Base-by-base conservation (phyloP, 768 basidiomycete species). In the Trametes punicea region DNA sequence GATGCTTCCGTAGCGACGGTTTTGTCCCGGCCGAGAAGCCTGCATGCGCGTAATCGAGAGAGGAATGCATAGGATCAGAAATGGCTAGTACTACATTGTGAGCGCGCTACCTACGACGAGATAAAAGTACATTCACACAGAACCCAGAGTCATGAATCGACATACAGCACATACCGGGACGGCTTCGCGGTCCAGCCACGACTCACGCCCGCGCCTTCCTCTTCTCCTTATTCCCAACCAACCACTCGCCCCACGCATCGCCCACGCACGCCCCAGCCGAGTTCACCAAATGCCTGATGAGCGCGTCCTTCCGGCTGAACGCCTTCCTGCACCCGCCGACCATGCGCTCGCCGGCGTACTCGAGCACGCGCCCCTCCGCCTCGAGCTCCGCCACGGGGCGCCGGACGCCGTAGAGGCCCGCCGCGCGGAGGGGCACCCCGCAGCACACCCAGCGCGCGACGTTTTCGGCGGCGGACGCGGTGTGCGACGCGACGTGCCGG, bases 401-500 rank as follows among this genome's bases (percentile, higher is more conserved):
- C 18, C n/a, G 40, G 40, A 59, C 20, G 20, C 38, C 57, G 31
- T 49, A 49, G 20, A 26, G 25, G 6, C 26, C 23, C 6, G 60
- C 62, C 16, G 45, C 21, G 13, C 4, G 21, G 9, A 60, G 23
- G 4, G 56, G 60, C 10, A 64, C 56, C n/a, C 65, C 65, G 46
- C 58, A 60, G 54, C 65, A 66, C 7, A 56, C 46, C 52, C 51
- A 62, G 23, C 55, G 46, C 20, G 26, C 33, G 30, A 42, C 20
- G 20, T 50, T 39, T 10, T 38, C 34, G n/a, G 15, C 33, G n/a
- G 27, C 29, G 30, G 26, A n/a, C 40, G 18, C 30, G 59, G 8
- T 29, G 58, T 66, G 65, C n/a, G 48, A 50, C 36, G 25, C 26
- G 38, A 64, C 23, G 55, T 66, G 65, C n/a, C 65, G 63, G 48